These are phyloP conservation scores for Cladosporium velox DNA, from an alignment of 2,329 filamentous ascomycete species.

Conservation along the genomic window DNA sequence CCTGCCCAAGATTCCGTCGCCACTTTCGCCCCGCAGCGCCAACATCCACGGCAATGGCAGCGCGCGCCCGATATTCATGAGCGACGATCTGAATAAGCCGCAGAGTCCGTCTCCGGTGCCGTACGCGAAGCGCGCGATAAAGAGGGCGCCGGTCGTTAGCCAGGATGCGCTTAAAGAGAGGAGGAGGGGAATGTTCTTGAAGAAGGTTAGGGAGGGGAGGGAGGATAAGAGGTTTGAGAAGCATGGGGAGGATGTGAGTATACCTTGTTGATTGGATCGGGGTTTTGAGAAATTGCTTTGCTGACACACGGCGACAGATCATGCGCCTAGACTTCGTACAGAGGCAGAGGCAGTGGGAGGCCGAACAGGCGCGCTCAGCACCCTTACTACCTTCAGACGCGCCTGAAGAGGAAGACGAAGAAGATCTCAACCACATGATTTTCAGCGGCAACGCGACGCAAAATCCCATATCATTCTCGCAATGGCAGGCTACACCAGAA, in stretches of 20 bases:
- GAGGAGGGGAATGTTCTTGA: constrained; percentile 68
- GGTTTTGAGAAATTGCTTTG: not conserved
- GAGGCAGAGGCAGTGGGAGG: constrained; percentile 48
- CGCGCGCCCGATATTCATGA: constrained; percentile 25
- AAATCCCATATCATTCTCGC: constrained; percentile 19
- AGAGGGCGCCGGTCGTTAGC: constrained; percentile 64
- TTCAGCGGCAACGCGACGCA: constrained; percentile 23
- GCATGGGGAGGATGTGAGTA: constrained; percentile 49
- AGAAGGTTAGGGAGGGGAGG: constrained; percentile 52
- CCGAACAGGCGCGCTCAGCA: constrained; percentile 45
- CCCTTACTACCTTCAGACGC: constrained; percentile 39
- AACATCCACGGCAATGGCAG: constrained; percentile 37
- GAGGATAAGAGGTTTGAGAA: constrained; percentile 50
- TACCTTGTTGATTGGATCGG: not conserved
- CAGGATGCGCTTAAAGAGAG: constrained; percentile 64
- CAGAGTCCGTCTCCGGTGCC: constrained; percentile 2
- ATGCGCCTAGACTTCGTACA: constrained; percentile 50
- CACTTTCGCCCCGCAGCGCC: constrained; percentile 47
- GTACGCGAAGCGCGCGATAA: constrained; percentile 50
- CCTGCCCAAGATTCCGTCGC: constrained; percentile 42
- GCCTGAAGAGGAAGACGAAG: constrained; percentile 28
- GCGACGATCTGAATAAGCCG: constrained; percentile 21
- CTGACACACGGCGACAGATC: constrained; percentile 40
- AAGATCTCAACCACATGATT: constrained; percentile 23
- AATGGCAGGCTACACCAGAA: constrained; percentile 31